Conservation (phyloP, 1,284 basidiomycete species). For the Leccinum idahoense region DNA sequence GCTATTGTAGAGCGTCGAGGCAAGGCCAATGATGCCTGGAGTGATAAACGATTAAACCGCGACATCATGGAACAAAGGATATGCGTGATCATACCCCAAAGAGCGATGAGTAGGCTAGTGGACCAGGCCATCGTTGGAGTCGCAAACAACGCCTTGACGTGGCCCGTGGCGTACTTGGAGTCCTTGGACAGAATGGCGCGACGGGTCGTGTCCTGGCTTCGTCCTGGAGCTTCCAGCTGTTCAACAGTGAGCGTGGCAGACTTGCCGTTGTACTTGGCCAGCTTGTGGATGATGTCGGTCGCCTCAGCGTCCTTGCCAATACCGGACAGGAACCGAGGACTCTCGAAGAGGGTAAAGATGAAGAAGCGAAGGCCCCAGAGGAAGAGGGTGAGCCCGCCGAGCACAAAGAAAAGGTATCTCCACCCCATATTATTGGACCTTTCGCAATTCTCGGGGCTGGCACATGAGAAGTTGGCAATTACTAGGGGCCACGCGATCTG, state of each 20-base stretch:
- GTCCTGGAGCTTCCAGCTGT: constrained; percentile 31
- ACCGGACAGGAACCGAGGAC: constrained; percentile 58
- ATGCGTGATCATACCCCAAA: constrained; percentile 42
- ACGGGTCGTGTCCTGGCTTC: background rate
- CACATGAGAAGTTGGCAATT: constrained; percentile 45
- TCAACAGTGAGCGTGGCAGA: constrained; percentile 36
- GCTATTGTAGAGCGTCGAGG: constrained; percentile 56
- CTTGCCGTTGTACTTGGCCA: constrained; percentile 58
- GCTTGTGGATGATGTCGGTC: constrained; percentile 49
- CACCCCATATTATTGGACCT: constrained; percentile 52
- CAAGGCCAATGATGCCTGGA: constrained; percentile 53
- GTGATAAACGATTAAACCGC: background rate
- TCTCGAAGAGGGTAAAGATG: constrained; percentile 56
- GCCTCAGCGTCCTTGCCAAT: constrained; percentile 61
- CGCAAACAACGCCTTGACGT: constrained; percentile 51
- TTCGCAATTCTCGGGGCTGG: constrained; percentile 31
- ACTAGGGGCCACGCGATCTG: constrained; percentile 45
- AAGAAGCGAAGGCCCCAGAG: constrained; percentile 57
- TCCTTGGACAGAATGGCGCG: constrained; percentile 32
- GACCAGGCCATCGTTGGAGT: constrained; percentile 55
- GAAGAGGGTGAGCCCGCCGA: constrained; percentile 48
- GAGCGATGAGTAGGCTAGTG: constrained; percentile 46
- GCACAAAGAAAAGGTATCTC: constrained; percentile 44
- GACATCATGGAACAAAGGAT: background rate
- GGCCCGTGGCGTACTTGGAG: constrained; percentile 35